These are phyloP conservation scores for Byssochlamys sp. DNA, from an alignment of 2,329 filamentous ascomycete genomes.

Conservation along the genomic window DNA sequence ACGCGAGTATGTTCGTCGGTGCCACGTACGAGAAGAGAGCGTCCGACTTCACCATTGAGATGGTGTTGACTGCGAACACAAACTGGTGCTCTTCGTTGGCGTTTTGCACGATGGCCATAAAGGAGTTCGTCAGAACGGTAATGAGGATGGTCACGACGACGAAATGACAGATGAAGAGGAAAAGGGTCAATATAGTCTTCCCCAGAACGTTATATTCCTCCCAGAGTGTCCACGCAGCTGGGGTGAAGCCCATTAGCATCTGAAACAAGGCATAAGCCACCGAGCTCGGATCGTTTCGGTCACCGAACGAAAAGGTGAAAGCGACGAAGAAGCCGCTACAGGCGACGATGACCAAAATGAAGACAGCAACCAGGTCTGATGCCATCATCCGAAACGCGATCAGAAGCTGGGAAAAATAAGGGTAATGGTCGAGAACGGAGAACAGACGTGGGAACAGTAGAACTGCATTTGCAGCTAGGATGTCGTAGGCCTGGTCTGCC, in stretches of 20 bases:
- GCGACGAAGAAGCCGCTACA: constrained; percentile 95
- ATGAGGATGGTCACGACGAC: constrained; percentile 88
- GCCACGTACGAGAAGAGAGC: constrained; percentile 88
- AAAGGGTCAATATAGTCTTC: constrained; percentile 64
- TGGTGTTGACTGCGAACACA: constrained; percentile 89
- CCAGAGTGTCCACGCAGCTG: constrained; percentile 87
- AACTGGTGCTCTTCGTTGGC: constrained; percentile 88
- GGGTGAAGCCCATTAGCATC: constrained; percentile 90
- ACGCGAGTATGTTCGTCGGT: constrained; percentile 82
- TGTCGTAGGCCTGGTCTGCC: constrained; percentile 81
- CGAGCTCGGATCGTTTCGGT: constrained; percentile 57
- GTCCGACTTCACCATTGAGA: constrained; percentile 98
- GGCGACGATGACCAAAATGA: constrained; percentile 71
- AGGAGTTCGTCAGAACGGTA: constrained; percentile 90
- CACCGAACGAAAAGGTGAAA: constrained; percentile 72
- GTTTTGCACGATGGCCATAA: constrained; percentile 89
- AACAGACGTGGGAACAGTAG: constrained; percentile 83
- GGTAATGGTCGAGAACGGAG: constrained; percentile 85
- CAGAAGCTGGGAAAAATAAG: constrained; percentile 87
- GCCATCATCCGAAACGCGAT: constrained; percentile 94
- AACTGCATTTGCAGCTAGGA: constrained; percentile 84
- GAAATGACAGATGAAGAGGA: constrained; percentile 91
- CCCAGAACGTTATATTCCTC: constrained; percentile 71
- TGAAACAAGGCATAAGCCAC: constrained; percentile 90
- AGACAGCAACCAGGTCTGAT: constrained; percentile 73